A percentile compares a stretch with the other conserved stretches of the same genome.
These are phyloP conservation scores for Aspergillus ibericus DNA, from an alignment of 2,329 filamentous ascomycete genomes.

Conservation along the genomic window DNA sequence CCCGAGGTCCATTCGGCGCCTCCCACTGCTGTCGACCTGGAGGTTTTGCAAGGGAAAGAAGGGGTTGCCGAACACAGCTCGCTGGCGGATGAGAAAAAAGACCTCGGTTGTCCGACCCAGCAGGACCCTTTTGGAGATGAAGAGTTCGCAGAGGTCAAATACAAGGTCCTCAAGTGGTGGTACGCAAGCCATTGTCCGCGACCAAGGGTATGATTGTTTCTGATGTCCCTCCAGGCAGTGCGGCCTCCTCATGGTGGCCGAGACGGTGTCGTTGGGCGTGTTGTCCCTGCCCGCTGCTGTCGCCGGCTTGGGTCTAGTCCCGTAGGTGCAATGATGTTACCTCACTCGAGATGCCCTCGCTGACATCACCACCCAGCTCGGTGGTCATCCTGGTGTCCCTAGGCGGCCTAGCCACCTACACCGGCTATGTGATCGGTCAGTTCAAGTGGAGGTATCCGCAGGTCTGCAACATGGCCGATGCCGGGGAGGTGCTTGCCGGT, in stretches of 20 bases:
- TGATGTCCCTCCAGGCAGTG: slow-evolving; percentile 44
- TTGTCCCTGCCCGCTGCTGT: slow-evolving; percentile 56
- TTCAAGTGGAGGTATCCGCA: slow-evolving; percentile 59
- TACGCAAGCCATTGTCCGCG: slow-evolving; percentile 16
- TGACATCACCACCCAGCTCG: slow-evolving; percentile 36
- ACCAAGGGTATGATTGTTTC: not conserved
- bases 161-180: slow-evolving; percentile 53
- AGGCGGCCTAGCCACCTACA: slow-evolving; percentile 60
- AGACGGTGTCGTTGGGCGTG: slow-evolving; percentile 59
- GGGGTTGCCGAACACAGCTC: slow-evolving; percentile 10
- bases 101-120: slow-evolving; percentile 18
- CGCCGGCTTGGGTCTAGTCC: slow-evolving; percentile 54
- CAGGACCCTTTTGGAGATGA: slow-evolving; percentile 45
- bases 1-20: slow-evolving; percentile 14
- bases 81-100: slow-evolving; percentile 24
- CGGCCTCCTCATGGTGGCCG: slow-evolving; percentile 57
- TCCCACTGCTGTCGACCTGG: slow-evolving; percentile 14
- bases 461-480: slow-evolving; percentile 67
- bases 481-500: slow-evolving; percentile 63
- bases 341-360: not conserved
- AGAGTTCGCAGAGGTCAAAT: slow-evolving; percentile 48
- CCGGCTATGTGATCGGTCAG: slow-evolving; percentile 60
- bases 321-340: slow-evolving; percentile 37
- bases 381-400: slow-evolving; percentile 55
- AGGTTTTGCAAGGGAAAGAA: slow-evolving; percentile 12